Conservation (phyloP, 2,329 filamentous ascomycete species). For the Herpotrichia juniperi region DNA sequence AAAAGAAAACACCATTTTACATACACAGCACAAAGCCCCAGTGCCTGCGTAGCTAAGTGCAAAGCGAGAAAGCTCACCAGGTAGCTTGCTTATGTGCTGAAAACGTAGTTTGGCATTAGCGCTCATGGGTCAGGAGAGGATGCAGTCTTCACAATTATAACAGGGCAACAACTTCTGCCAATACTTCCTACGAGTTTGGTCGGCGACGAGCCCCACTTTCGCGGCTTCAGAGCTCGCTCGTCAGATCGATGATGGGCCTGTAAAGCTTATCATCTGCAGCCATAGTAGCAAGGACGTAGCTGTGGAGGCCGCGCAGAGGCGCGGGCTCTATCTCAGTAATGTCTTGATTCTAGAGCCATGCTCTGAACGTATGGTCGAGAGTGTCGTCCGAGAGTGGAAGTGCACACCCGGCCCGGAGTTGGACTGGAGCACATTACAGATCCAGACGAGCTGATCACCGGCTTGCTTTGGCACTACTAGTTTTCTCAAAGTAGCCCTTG, state of each 20-base stretch:
- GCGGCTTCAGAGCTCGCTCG: slow-evolving; percentile 56
- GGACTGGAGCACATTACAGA: slow-evolving; percentile 34
- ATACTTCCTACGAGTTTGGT: slow-evolving; percentile 64
- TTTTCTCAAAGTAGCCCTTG: too few species aligned
- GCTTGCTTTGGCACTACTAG: too few species aligned
- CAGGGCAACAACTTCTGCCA: slow-evolving; percentile 59
- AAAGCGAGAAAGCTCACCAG: slow-evolving; percentile 54
- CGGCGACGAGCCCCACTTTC: slow-evolving; percentile 55
- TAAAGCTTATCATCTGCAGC: slow-evolving; percentile 52
- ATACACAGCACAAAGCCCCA: slow-evolving; percentile 61
- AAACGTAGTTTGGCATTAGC: slow-evolving; percentile 58
- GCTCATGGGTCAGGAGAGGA: slow-evolving; percentile 48
- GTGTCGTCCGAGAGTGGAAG: slow-evolving; percentile 29
- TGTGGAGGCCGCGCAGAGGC: slow-evolving; percentile 53
- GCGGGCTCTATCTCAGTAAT: slow-evolving; percentile 50
- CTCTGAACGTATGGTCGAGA: slow-evolving; percentile 34
- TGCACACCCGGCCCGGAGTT: slow-evolving; percentile 48
- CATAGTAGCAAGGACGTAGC: slow-evolving; percentile 53
- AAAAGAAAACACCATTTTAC: slow-evolving; percentile 57
- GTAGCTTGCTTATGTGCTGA: slow-evolving; percentile 59
- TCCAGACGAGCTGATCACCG: too few species aligned
- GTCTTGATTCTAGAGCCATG: slow-evolving; percentile 56
- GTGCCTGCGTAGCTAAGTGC: slow-evolving; percentile 58
- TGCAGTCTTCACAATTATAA: slow-evolving; percentile 59
- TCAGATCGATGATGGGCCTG: slow-evolving; percentile 46